Evolutionary conservation across 495 filamentous ascomycete species (phyloP).

Genomic region (Penicillium soppii): DNA sequence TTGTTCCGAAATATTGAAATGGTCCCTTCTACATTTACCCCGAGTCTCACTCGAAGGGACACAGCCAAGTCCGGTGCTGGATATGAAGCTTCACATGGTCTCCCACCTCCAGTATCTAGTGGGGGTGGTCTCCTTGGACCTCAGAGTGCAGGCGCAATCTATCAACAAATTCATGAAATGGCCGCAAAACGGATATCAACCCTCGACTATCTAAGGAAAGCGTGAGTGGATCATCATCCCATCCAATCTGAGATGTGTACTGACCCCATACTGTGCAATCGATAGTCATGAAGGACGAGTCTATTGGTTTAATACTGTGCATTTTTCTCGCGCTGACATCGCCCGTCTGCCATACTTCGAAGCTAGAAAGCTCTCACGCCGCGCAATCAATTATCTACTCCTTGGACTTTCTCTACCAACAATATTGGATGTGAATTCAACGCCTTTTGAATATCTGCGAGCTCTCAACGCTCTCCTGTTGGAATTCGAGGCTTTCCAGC

Average conservation of each 20-base stretch:
- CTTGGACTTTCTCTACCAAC: slow-evolving; percentile 88
- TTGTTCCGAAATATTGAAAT: slow-evolving; percentile 14
- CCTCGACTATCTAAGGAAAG: slow-evolving; percentile 86
- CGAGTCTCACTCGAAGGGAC: slow-evolving; percentile 36
- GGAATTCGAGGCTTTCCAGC: slow-evolving; percentile 92
- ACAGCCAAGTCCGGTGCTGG: slow-evolving; percentile 36
- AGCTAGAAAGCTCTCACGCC: slow-evolving; percentile 73
- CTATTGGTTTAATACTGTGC: slow-evolving; percentile 96
- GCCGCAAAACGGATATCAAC: slow-evolving; percentile 95
- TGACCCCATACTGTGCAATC: neutral
- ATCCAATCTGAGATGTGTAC: neutral
- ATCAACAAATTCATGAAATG: slow-evolving; percentile 85
- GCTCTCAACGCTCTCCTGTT: slow-evolving; percentile 80
- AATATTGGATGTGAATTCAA: slow-evolving; percentile 81
- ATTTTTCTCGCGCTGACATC: slow-evolving; percentile 83
- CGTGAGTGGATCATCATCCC: slow-evolving; percentile 59
- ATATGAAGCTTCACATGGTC: slow-evolving; percentile 25
- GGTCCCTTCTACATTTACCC: slow-evolving; percentile 39
- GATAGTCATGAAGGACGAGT: slow-evolving; percentile 84
- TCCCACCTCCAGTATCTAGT: slow-evolving; percentile 29
- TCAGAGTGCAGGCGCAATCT: slow-evolving; percentile 64
- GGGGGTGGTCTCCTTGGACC: slow-evolving; percentile 45
- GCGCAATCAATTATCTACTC: slow-evolving; percentile 88
- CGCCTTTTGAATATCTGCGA: slow-evolving; percentile 78
- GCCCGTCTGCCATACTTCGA: slow-evolving; percentile 83